phyloP scores from a whole-genome alignment of 371 early-diverging fungal species.

The Saksenaea vasiformis region DNA sequence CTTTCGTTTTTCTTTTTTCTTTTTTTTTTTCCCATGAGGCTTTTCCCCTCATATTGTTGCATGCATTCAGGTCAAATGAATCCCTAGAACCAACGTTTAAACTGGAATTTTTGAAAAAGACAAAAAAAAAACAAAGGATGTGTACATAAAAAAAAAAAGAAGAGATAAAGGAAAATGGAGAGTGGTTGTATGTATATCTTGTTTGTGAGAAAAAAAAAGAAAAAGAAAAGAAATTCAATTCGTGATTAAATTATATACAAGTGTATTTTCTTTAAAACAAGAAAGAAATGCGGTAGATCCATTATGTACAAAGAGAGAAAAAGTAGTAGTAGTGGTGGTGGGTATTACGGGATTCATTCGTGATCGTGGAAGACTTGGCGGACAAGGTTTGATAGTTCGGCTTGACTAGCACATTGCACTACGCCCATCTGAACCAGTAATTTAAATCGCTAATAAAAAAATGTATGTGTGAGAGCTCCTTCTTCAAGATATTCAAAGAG shows the following conservation, averaged over 20 bases:
- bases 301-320: neutral
- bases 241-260: conserved; percentile 1
- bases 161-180: neutral
- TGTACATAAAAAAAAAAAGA: too few relatives aligned
- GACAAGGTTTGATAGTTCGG: conserved; percentile 43
- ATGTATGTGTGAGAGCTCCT: too few relatives aligned
- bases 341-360: neutral
- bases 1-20: too few relatives aligned
- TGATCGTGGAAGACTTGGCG: conserved; percentile 44
- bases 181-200: too few relatives aligned
- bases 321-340: neutral
- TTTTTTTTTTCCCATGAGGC: neutral
- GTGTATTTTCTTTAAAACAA: neutral
- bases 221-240: neutral
- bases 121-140: too few relatives aligned
- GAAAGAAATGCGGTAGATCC: neutral
- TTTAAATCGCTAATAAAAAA: conserved; percentile 28
- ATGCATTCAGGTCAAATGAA: neutral
- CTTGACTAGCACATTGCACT: conserved; percentile 38
- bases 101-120: too few relatives aligned
- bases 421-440: conserved; percentile 26
- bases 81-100: neutral
- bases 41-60: neutral
- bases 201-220: too few relatives aligned
- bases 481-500: too few relatives aligned